phyloP scores from a whole-genome alignment of 2,329 filamentous ascomycete genomes.

The Coniochaeta sp. region DNA sequence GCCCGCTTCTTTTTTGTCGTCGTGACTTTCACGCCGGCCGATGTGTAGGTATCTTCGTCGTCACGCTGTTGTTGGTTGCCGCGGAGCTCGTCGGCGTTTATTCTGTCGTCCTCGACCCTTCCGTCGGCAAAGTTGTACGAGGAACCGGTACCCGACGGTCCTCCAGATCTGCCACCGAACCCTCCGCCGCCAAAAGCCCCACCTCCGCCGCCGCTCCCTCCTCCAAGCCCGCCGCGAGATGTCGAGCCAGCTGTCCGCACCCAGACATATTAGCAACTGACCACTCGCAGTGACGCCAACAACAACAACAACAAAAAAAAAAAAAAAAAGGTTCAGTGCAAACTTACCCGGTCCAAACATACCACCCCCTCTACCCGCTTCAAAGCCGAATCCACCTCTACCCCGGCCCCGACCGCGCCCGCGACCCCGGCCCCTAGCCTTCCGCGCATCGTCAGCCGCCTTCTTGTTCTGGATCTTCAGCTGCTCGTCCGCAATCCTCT shows the following conservation, averaged over 20 bases:
- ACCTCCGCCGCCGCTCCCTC: slow-evolving; percentile 9
- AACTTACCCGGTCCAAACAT: background rate
- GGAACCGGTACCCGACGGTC: slow-evolving; percentile 20
- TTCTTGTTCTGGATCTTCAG: slow-evolving; percentile 19
- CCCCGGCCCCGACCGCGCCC: slow-evolving; percentile 20
- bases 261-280: background rate
- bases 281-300: background rate
- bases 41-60: slow-evolving; percentile 26
- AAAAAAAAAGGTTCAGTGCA: background rate
- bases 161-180: slow-evolving; percentile 1
- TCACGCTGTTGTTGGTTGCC: slow-evolving; percentile 26
- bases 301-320: too few relatives aligned
- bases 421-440: slow-evolving; percentile 17
- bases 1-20: slow-evolving; percentile 16
- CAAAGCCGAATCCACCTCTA: slow-evolving; percentile 16
- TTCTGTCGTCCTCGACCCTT: slow-evolving; percentile 32
- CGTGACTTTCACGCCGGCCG: slow-evolving; percentile 26
- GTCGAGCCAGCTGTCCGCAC: background rate
- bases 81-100: slow-evolving; percentile 51
- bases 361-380: slow-evolving; percentile 4
- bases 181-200: slow-evolving; percentile 1
- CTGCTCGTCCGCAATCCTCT: slow-evolving; percentile 26
- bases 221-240: slow-evolving; percentile 4
- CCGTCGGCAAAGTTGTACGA: slow-evolving; percentile 30
- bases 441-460: slow-evolving; percentile 21